These are phyloP conservation scores for Madurella fahalii DNA, from an alignment of 2,329 filamentous ascomycete genomes.

Conservation along the genomic window DNA sequence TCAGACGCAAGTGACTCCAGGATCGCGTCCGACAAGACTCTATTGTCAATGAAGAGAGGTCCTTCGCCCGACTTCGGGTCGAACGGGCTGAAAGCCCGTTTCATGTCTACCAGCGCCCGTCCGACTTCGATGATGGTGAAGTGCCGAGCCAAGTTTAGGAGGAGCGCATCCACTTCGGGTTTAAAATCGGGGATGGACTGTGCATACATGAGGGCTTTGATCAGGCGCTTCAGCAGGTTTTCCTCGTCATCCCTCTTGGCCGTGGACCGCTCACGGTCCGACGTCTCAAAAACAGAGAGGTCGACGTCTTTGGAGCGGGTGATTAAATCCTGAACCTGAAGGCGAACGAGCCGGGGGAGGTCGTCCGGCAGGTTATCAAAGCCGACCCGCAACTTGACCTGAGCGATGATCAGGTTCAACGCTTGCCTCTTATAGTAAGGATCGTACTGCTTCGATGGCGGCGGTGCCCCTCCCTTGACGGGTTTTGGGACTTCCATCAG, in stretches of 20 bases:
- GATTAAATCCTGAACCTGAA: constrained; percentile 84
- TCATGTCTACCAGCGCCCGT: constrained; percentile 73
- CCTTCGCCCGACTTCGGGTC: constrained; percentile 84
- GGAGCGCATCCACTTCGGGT: constrained; percentile 67
- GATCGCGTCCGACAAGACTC: constrained; percentile 82
- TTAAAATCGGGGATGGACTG: constrained; percentile 78
- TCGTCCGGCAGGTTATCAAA: constrained; percentile 86
- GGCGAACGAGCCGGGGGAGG: constrained; percentile 73
- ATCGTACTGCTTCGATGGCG: constrained; percentile 59
- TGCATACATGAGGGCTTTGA: constrained; percentile 86
- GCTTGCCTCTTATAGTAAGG: constrained; percentile 91
- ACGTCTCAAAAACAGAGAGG: constrained; percentile 65
- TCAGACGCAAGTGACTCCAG: constrained; percentile 89
- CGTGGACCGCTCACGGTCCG: constrained; percentile 77
- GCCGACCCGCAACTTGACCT: constrained; percentile 87
- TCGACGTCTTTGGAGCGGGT: constrained; percentile 68
- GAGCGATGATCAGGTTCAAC: constrained; percentile 78
- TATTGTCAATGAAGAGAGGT: constrained; percentile 78
- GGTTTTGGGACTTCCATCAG: constrained; percentile 74
- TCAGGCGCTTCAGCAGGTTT: constrained; percentile 71
- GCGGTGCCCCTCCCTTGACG: constrained; percentile 38
- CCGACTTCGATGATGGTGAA: constrained; percentile 89
- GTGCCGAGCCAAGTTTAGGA: constrained; percentile 80
- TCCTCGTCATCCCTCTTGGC: constrained; percentile 85
- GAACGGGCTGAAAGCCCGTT: constrained; percentile 73